These are phyloP conservation scores for Teratosphaeria destructans DNA, from an alignment of 2,329 filamentous ascomycete species.

Conservation along the genomic window DNA sequence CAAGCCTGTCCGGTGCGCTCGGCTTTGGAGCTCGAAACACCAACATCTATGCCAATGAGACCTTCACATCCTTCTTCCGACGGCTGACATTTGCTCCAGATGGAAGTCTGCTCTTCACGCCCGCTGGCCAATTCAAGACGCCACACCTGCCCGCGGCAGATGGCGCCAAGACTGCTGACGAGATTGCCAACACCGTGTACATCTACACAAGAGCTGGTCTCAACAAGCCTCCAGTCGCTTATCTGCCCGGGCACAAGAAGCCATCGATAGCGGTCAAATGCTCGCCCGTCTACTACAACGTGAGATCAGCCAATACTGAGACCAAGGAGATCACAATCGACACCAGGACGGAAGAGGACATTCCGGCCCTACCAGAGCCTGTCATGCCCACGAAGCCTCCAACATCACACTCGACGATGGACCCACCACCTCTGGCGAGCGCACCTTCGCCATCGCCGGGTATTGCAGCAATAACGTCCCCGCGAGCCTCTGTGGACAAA, in stretches of 20 bases:
- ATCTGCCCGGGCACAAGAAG: constrained; percentile 95
- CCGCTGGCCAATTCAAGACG: constrained; percentile 54
- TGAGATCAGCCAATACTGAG: constrained; percentile 53
- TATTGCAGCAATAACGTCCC: constrained; percentile 45
- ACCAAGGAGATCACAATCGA: constrained; percentile 92
- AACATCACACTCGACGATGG: constrained; percentile 61
- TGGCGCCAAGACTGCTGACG: constrained; percentile 61
- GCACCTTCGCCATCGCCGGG: constrained; percentile 40
- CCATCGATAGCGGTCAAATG: constrained; percentile 93
- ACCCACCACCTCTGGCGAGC: constrained; percentile 61
- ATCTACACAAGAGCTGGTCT: constrained; percentile 94
- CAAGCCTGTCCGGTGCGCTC: constrained; percentile 57
- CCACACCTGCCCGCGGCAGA: constrained; percentile 59
- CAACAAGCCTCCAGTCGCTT: constrained; percentile 90
- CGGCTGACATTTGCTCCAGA: constrained; percentile 90
- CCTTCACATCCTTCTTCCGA: constrained; percentile 91
- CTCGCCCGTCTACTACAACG: constrained; percentile 77
- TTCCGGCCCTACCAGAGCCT: constrained; percentile 75
- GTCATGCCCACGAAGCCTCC: constrained; percentile 47
- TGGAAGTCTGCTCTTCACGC: constrained; percentile 53
- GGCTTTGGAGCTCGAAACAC: constrained; percentile 63
- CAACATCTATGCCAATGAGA: constrained; percentile 91
- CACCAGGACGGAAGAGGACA: constrained; percentile 73
- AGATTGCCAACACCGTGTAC: constrained; percentile 94
- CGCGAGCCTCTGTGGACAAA: constrained; percentile 39